Evolutionary conservation across 2,329 filamentous ascomycete species (phyloP).

Genomic region (Diplodia mutila): DNA sequence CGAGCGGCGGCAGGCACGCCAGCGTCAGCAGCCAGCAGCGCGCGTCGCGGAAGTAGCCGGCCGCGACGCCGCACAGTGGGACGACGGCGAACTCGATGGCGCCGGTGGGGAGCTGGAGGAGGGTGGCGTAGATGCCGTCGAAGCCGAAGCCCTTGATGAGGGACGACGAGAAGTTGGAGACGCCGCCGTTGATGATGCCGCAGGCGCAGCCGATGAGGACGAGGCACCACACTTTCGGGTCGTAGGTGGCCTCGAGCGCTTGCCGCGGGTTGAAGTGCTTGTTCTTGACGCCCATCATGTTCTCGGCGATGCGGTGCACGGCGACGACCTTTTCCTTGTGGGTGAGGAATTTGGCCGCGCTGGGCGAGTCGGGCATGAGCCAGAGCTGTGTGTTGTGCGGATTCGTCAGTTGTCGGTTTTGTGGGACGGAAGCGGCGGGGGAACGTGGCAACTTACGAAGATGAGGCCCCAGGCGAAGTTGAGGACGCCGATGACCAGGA

Average conservation of each 20-base stretch:
- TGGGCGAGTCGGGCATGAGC: slow-evolving; percentile 44
- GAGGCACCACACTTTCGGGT: slow-evolving; percentile 47
- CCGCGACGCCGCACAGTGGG: slow-evolving; percentile 40
- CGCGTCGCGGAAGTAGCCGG: slow-evolving; percentile 37
- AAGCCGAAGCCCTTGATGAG: slow-evolving; percentile 52
- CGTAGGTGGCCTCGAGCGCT: slow-evolving; percentile 46
- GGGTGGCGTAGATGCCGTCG: slow-evolving; percentile 45
- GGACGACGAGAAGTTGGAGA: slow-evolving; percentile 54
- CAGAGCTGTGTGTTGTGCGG: slow-evolving; percentile 32
- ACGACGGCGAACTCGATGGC: slow-evolving; percentile 50
- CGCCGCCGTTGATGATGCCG: slow-evolving; percentile 56
- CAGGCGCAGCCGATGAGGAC: slow-evolving; percentile 48
- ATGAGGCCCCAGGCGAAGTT: slow-evolving; percentile 44
- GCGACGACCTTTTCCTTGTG: slow-evolving; percentile 47
- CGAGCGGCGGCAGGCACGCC: slow-evolving; percentile 52
- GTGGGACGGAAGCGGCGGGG: background rate
- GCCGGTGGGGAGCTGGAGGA: slow-evolving; percentile 50
- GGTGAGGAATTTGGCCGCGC: slow-evolving; percentile 41
- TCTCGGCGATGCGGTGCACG: slow-evolving; percentile 45
- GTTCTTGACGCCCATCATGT: slow-evolving; percentile 50
- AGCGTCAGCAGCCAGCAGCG: slow-evolving; percentile 41
- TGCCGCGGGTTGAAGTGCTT: slow-evolving; percentile 42
- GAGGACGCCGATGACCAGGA: slow-evolving; percentile 42
- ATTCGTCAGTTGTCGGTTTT: too few species aligned
- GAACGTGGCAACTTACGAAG: slow-evolving; percentile 29